Conservation (phyloP, 202 grass and related monocot species). For the Cymbopogon flexuosus region DNA sequence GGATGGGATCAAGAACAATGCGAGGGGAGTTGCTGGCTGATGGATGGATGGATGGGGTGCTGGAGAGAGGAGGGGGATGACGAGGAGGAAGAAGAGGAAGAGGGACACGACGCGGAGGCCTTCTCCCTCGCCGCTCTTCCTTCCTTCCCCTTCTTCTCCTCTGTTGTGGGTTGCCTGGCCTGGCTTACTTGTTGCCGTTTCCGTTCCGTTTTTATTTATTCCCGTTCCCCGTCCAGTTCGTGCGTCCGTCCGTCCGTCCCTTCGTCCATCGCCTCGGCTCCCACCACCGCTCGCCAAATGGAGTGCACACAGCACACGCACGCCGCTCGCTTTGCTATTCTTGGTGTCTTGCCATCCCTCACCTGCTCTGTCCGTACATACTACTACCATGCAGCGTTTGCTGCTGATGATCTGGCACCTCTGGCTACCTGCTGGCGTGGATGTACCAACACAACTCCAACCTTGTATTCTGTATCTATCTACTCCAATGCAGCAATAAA, state of each 20-base stretch:
- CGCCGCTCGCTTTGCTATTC: conserved; percentile 18
- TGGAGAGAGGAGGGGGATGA: not conserved
- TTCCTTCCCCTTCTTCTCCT: conserved; percentile 33
- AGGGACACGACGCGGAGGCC: conserved; percentile 21
- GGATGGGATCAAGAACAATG: conserved; percentile 32
- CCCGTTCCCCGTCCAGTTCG: not conserved
- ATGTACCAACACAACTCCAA: not conserved
- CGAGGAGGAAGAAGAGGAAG: conserved; percentile 18
- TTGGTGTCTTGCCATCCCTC: not conserved
- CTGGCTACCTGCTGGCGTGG: not conserved
- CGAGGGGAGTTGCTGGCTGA: not conserved
- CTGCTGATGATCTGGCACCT: not conserved
- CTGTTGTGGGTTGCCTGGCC: conserved; percentile 2
- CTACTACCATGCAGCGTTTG: not conserved
- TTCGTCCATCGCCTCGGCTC: not conserved
- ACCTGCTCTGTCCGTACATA: not conserved
- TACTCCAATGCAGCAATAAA: not conserved
- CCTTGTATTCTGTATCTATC: no score
- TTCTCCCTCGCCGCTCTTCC: conserved; percentile 43
- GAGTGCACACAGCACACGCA: not conserved
- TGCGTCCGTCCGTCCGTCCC: no score
- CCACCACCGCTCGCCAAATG: conserved; percentile 27
- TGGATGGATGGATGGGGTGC: not conserved
- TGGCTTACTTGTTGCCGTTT: conserved; percentile 5
- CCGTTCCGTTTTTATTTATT: conserved; percentile 7